Percentiles rank a stretch among this genome's conserved stretches.
phyloP scores from a whole-genome alignment of 164 flowering plant species.

The Liquidambar formosana region DNA sequence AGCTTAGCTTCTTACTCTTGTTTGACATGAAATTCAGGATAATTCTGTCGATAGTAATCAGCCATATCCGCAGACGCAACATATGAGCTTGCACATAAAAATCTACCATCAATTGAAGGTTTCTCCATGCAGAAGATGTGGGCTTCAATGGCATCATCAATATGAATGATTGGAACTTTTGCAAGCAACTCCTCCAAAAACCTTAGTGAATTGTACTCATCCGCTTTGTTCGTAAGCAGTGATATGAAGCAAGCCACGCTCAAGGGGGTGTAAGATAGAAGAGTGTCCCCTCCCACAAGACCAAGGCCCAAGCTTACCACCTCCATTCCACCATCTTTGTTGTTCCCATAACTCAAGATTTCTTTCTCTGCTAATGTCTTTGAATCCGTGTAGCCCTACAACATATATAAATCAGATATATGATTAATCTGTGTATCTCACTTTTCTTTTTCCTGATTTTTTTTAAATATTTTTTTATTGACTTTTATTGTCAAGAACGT shows the following conservation, averaged over 20 bases:
- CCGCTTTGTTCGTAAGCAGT: constrained; percentile 8
- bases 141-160: constrained; percentile 54
- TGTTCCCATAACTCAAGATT: constrained; percentile 23
- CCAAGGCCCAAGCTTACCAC: constrained; percentile 47
- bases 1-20: constrained; percentile 14
- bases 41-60: constrained; percentile 6
- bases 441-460: too few species aligned
- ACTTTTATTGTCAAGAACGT: too few species aligned
- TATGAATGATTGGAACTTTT: constrained; percentile 46
- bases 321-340: constrained; percentile 19
- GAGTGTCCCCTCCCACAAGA: constrained; percentile 51
- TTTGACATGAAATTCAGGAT: constrained; percentile 13
- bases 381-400: constrained; percentile 38
- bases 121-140: constrained; percentile 52
- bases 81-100: constrained; percentile 25
- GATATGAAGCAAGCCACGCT: constrained; percentile 18
- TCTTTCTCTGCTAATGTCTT: constrained; percentile 49
- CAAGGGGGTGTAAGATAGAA: constrained; percentile 17
- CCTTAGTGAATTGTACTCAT: not conserved
- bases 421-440: too few species aligned
- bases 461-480: too few species aligned
- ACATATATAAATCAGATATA: not conserved
- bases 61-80: constrained; percentile 23
- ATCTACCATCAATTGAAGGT: constrained; percentile 33
- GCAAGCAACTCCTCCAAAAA: constrained; percentile 38